Percentiles rank a stretch among this genome's conserved stretches.
These are phyloP conservation scores for Metschnikowia koreensis DNA, from an alignment of 805 yeast species.

Conservation along the genomic window DNA sequence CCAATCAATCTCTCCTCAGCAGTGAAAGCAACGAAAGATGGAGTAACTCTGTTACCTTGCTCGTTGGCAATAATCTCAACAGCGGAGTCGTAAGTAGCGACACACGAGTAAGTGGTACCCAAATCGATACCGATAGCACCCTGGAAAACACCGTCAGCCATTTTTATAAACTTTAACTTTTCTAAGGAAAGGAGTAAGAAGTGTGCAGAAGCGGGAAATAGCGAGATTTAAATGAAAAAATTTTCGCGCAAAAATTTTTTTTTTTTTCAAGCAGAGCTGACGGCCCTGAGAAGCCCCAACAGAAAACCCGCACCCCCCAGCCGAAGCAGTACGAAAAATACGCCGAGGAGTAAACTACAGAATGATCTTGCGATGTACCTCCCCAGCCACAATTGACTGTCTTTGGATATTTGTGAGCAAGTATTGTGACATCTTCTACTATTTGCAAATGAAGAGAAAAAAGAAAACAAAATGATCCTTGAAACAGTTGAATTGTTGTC, in stretches of 20 bases:
- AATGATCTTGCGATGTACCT: background rate
- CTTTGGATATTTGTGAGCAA: background rate
- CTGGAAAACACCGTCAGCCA: constrained; percentile 34
- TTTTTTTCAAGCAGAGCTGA: constrained; percentile 12
- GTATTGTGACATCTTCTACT: too few species aligned
- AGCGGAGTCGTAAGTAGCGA: constrained; percentile 49
- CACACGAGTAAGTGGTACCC: constrained; percentile 53
- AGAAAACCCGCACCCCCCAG: constrained; percentile 8
- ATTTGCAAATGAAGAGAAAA: too few species aligned
- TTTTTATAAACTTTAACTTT: constrained; percentile 17
- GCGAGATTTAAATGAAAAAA: constrained; percentile 18
- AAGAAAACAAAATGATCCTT: too few species aligned
- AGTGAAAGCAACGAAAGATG: constrained; percentile 50
- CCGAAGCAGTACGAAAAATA: constrained; percentile 10
- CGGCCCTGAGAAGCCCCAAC: constrained; percentile 5
- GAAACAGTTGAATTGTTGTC: too few species aligned
- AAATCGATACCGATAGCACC: constrained; percentile 51
- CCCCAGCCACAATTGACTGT: background rate
- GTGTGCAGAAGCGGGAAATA: constrained; percentile 14
- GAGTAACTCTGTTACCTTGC: constrained; percentile 53
- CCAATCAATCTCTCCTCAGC: constrained; percentile 51
- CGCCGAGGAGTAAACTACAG: constrained; percentile 7
- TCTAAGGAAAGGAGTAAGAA: constrained; percentile 13
- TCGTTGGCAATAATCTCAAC: constrained; percentile 51
- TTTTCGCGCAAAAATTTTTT: constrained; percentile 19